These are phyloP conservation scores for Backusella tuberculispora DNA, from an alignment of 192 early-diverging fungal species.

Conservation along the genomic window DNA sequence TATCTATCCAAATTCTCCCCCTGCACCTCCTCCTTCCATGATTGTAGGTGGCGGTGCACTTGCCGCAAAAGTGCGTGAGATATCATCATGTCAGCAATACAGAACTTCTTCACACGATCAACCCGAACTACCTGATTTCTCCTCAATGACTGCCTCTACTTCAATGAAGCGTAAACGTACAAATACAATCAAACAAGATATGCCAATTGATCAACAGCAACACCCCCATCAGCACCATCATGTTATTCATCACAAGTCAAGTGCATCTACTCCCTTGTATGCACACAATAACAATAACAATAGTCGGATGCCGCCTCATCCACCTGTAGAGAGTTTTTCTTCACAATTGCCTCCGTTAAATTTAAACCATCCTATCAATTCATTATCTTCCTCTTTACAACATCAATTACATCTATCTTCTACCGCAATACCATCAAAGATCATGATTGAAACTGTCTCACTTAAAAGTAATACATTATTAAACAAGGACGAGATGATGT, in stretches of 20 bases:
- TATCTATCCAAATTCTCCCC: background rate
- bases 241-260: background rate
- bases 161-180: constrained; percentile 33
- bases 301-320: constrained; percentile 6
- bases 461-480: constrained; percentile 13
- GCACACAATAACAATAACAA: background rate
- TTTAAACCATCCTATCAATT: background rate
- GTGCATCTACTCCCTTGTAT: constrained; percentile 24
- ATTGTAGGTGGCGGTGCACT: constrained; percentile 20
- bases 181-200: background rate
- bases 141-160: constrained; percentile 27
- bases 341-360: constrained; percentile 13
- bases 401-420: constrained; percentile 12
- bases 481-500: constrained; percentile 7
- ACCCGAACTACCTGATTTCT: constrained; percentile 26
- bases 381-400: background rate
- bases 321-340: constrained; percentile 5
- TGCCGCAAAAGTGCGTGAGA: constrained; percentile 26
- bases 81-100: constrained; percentile 8
- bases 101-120: background rate
- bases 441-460: constrained; percentile 37
- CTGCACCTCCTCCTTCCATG: background rate
- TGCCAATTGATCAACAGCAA: background rate
- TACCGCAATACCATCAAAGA: background rate
- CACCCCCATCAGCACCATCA: background rate